These are phyloP conservation scores for Fusarium sp. DNA, from an alignment of 2,329 filamentous ascomycete genomes.

Conservation along the genomic window DNA sequence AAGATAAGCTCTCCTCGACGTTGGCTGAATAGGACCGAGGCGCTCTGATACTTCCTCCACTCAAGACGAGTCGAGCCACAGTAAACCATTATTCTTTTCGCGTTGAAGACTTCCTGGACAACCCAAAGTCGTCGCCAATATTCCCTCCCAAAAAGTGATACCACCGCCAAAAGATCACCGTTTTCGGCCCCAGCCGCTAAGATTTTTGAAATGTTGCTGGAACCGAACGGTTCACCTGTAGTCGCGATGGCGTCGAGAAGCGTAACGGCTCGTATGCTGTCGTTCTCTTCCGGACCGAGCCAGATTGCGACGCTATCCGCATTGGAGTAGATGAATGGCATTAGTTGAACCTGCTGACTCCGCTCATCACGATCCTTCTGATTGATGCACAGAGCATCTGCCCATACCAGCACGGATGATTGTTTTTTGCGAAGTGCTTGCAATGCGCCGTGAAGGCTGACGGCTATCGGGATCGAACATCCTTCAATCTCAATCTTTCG, in stretches of 20 bases:
- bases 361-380: not conserved
- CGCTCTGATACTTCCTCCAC: conserved; percentile 6
- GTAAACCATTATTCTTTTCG: conserved; percentile 3
- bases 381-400: conserved; percentile 18
- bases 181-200: not conserved
- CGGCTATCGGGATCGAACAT: not conserved
- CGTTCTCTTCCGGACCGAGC: conserved; percentile 19
- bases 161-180: conserved; percentile 5
- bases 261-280: not conserved
- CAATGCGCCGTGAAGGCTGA: conserved; percentile 3
- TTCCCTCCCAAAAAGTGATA: conserved; percentile 16
- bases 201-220: not conserved
- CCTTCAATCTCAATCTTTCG: conserved; percentile 14
- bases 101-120: conserved; percentile 23
- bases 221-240: not conserved
- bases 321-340: conserved; percentile 13
- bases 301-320: conserved; percentile 16
- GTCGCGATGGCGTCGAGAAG: not conserved
- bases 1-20: conserved; percentile 5
- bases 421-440: conserved; percentile 5
- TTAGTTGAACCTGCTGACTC: conserved; percentile 16
- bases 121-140: conserved; percentile 26
- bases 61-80: conserved; percentile 1
- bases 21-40: not conserved
- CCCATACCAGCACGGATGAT: conserved; percentile 10